Percentiles rank a stretch among this genome's conserved stretches.
Conservation (phyloP, 2,329 filamentous ascomycete species). For the Pyrenochaeta sp. region DNA sequence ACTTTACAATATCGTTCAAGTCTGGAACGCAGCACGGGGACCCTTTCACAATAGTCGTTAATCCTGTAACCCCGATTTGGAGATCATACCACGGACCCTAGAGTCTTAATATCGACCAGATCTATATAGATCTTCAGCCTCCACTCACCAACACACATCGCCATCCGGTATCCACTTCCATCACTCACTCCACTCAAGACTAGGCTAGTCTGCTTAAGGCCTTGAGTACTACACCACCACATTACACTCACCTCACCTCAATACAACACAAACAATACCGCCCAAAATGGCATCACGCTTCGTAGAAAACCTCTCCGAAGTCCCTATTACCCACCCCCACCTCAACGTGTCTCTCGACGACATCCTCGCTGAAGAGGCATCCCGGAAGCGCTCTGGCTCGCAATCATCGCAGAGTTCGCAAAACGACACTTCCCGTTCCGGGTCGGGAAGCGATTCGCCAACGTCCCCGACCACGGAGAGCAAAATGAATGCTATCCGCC, state of each 20-base stretch:
- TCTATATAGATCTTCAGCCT: constrained; percentile 18
- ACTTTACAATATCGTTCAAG: constrained; percentile 6
- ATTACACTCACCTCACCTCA: no score
- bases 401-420: constrained; percentile 41
- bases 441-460: constrained; percentile 34
- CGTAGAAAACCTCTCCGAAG: constrained; percentile 48
- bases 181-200: constrained; percentile 1
- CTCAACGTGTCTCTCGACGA: constrained; percentile 51
- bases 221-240: constrained; percentile 6
- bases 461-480: constrained; percentile 37
- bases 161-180: constrained; percentile 1
- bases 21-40: constrained; percentile 10
- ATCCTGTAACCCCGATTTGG: constrained; percentile 1
- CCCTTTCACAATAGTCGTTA: constrained; percentile 3
- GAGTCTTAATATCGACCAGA: constrained; percentile 5
- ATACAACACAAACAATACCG: no score
- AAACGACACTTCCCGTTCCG: constrained; percentile 13
- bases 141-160: not conserved
- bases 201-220: not conserved
- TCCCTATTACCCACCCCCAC: constrained; percentile 46
- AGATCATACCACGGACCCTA: constrained; percentile 19
- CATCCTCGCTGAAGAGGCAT: constrained; percentile 48
- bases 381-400: constrained; percentile 43
- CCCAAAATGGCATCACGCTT: constrained; percentile 48
- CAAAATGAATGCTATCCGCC: constrained; percentile 31